phyloP scores from a whole-genome alignment of 2,329 filamentous ascomycete species.

The Phoma sp. region DNA sequence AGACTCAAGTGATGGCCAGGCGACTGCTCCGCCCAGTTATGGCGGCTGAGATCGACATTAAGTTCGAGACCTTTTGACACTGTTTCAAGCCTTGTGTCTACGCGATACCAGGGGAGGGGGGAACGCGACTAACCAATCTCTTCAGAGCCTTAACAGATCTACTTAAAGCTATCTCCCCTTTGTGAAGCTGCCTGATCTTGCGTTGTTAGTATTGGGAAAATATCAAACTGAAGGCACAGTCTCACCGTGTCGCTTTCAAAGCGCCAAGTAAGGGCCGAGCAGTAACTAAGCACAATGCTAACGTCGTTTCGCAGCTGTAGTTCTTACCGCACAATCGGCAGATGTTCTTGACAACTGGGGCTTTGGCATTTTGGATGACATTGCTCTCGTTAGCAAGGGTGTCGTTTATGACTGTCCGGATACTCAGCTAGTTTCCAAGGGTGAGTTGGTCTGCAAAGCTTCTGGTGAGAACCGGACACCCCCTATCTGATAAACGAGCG shows the following conservation, averaged over 20 bases:
- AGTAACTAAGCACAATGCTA: not conserved
- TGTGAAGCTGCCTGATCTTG: not conserved
- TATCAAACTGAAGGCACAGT: not conserved
- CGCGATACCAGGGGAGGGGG: not conserved
- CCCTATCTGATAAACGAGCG: no score
- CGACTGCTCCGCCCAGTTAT: not conserved
- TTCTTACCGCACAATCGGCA: not conserved
- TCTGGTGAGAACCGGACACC: no score
- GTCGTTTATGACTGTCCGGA: no score
- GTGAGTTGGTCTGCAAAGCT: no score
- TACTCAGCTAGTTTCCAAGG: no score
- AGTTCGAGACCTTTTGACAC: not conserved
- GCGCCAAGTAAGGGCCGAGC: not conserved
- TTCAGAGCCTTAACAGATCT: not conserved
- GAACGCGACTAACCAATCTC: not conserved
- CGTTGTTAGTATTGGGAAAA: not conserved
- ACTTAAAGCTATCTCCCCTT: not conserved
- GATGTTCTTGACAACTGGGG: no score
- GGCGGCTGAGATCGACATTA: not conserved
- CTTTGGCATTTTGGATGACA: no score
- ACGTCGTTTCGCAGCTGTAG: not conserved
- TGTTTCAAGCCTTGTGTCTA: not conserved
- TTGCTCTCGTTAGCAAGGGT: no score
- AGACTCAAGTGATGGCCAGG: not conserved
- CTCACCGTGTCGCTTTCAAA: not conserved